Conservation (phyloP, 2,329 filamentous ascomycete genomes). For the Talaromyces albobiverticillius region DNA sequence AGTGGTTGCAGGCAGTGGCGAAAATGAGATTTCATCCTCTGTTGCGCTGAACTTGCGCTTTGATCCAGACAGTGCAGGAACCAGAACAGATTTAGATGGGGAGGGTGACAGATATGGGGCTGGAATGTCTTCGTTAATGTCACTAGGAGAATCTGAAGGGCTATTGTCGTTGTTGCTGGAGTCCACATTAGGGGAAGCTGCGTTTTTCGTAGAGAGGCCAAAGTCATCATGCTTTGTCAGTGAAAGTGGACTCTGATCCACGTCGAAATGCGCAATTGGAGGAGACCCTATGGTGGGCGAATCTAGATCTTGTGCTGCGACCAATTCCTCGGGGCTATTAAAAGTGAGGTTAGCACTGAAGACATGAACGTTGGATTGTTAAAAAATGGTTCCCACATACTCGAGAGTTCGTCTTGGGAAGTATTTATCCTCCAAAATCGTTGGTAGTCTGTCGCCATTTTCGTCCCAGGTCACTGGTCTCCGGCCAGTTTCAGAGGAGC, state of each 20-base stretch:
- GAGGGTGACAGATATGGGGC: background rate
- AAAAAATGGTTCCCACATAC: constrained; percentile 35
- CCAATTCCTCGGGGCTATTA: constrained; percentile 35
- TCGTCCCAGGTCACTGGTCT: constrained; percentile 10
- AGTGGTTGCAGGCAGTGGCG: constrained; percentile 9
- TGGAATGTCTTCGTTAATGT: background rate
- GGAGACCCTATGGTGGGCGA: constrained; percentile 42
- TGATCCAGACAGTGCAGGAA: constrained; percentile 45
- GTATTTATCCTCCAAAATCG: constrained; percentile 58
- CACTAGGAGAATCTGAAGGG: background rate
- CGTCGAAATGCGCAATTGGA: constrained; percentile 44
- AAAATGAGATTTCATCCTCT: constrained; percentile 46
- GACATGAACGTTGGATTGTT: background rate
- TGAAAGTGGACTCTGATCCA: constrained; percentile 25
- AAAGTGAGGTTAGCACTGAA: constrained; percentile 2
- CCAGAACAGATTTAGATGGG: constrained; percentile 10
- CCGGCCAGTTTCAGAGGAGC: background rate
- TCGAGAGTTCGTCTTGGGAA: constrained; percentile 57
- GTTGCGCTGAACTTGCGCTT: constrained; percentile 58
- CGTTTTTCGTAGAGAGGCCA: background rate
- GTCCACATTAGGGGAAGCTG: background rate
- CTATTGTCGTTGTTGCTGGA: background rate
- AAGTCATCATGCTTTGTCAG: background rate
- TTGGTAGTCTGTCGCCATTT: constrained; percentile 48
- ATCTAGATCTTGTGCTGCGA: constrained; percentile 23